Base-by-base conservation (phyloP, 441 rosid genomes). In the Aleurites moluccanus region DNA sequence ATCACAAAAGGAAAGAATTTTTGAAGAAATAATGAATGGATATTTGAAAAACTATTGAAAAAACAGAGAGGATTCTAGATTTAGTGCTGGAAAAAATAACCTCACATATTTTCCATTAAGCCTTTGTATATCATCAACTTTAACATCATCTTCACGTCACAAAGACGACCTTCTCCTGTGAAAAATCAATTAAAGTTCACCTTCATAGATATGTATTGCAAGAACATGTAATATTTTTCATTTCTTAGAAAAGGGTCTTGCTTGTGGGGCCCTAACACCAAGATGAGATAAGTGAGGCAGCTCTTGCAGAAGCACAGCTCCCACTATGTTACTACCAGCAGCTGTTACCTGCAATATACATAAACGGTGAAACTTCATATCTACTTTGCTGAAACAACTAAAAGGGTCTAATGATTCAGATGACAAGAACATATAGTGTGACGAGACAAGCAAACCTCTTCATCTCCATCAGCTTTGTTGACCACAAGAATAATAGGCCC, bases 231-330 rank as follows among this genome's bases (percentile, higher is more conserved):
- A 66, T 42, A 20, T 69, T 42, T 73, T 28, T 60, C 40, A n/a
- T n/a, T 30, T 20, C 25, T 69, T 55, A 63, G 57, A 47, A 56
- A 79, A 70, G 45, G 72, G 73, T 83, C 89, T 83, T 86, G 80
- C 99, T 81, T 95, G 99, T 52, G 97, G 92, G 6, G 99, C 98
- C 83, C 99, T 88, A 74, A 96, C 98, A 73, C 99, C 99, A 77
- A 96, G 99, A 89, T 93, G 99, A 71, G 99, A 96, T 71, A 96
- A 85, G 83, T 93, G 99, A 83, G 99, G 97, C 66, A 95, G 74
- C 88, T 95, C 99, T 63, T 96, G 99, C 75, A 89, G 88, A 72
- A 96, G 97, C 80, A 96, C 78, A 73, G 93, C 90, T 77, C 98
- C 99, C 6, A 80, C 78, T 68, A 96, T 88, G 85, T 88, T 88